Base-by-base conservation (phyloP, 257 asterid species). In the Solanum pinnatisectum region DNA sequence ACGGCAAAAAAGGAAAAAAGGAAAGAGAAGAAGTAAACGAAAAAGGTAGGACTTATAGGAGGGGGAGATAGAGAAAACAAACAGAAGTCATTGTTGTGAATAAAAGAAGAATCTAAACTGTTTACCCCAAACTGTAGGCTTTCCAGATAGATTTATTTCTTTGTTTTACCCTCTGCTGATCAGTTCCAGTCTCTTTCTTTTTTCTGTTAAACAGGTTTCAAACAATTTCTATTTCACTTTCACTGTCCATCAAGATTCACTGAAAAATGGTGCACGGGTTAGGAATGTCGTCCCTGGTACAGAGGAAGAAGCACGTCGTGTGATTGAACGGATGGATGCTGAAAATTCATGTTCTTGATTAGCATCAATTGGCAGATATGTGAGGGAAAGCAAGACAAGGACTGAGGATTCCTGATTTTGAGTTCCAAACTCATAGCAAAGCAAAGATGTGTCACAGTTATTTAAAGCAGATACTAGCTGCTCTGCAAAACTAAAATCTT, bases 181-280 rank as follows among this genome's bases (percentile, higher is more conserved):
- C 9, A 81, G 85, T 30, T 81, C 40, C 68, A 5, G 25, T 44
- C 52, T 15, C 3, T 46, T 16, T 81, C 4, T 46, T 87, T 59
- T 87, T 71, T 70, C 22, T 33, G 13, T 72, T 35, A 18, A 84
- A 35, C 25, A 96, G 99, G 98, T 96, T 27, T 96, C 99, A 49
- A 95, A 95, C 88, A 96, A 93, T 91, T 96, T 95, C 94, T 95
- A 95, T 92, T 96, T 96, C 94, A 95, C 98, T 71, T 96, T 93
- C 92, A 92, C 94, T 4, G 91, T 95, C 86, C 91, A 90, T 88
- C 82, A 91, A 39, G 95, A 94, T 32, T 96, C 96, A 33, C 87
- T 90, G 86, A 90, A 67, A 87, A 89, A 91, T 46, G 94, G 95
- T 30, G 90, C 59, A 72, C 92, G 85, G 88, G 92, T 96, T 40